Conservation (phyloP, 2,329 filamentous ascomycete genomes). For the Venturia oleaginea region DNA sequence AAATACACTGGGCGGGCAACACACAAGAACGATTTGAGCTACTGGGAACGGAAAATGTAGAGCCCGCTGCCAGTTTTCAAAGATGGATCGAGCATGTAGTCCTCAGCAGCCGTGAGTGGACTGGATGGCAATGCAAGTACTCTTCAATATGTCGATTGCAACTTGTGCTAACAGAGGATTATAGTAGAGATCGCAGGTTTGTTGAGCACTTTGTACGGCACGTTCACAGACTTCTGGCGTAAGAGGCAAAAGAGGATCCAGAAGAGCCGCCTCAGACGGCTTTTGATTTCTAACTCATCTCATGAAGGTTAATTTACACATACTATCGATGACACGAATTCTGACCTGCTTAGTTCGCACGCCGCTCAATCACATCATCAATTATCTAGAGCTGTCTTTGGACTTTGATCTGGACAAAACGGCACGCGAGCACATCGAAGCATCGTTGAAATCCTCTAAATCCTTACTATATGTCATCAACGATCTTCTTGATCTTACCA, state of each 20-base stretch:
- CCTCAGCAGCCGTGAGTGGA: neutral
- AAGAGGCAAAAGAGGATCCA: neutral
- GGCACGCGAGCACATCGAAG: neutral
- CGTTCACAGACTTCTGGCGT: slow-evolving; percentile 1
- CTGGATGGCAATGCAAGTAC: neutral
- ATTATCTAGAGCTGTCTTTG: neutral
- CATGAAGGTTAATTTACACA: neutral
- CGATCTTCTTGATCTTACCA: slow-evolving; percentile 2
- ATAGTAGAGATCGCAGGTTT: neutral
- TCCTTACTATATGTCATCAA: slow-evolving; percentile 5
- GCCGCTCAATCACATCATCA: slow-evolving; percentile 6
- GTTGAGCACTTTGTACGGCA: neutral
- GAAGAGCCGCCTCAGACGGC: neutral
- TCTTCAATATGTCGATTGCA: neutral
- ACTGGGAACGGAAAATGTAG: neutral
- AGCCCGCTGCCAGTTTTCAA: neutral
- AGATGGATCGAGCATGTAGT: neutral
- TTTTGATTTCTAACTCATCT: neutral
- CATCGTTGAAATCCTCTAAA: slow-evolving; percentile 2
- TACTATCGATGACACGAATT: neutral
- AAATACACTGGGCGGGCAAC: neutral
- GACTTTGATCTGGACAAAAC: neutral
- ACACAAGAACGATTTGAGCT: neutral
- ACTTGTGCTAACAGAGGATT: neutral
- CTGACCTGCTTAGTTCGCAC: neutral